Base-by-base conservation (phyloP, 1,139 yeast species). In the Kurtzmaniella quercitrusa region DNA sequence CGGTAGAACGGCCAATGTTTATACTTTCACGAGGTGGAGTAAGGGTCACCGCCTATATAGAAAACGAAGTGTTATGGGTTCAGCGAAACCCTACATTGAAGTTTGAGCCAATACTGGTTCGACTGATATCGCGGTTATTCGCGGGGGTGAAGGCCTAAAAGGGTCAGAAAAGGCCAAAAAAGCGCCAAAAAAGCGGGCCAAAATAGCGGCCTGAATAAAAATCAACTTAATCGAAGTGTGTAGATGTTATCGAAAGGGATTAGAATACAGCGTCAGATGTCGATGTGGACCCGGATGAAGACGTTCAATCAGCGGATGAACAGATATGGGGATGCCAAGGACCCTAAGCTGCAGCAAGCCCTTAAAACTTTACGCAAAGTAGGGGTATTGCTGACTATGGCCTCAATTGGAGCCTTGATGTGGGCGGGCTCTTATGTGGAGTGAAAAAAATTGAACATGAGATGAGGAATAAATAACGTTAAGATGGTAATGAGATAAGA, bases 31-130 rank as follows among this genome's bases (percentile, higher is more conserved):
- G 40, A 7, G 41, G 43, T 2, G 16, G 45, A 8, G 50, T 51
- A 2, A 37, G 31, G 8, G 50, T 34, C 10, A 10, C 53, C 6
- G 60, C 63, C 3, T 65, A 55, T 44, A 57, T 68, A 7, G 55
- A 60, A 37, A 69, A 66, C 29, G 74, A 70, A 43, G 69, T 69
- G 7, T 51, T 70, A 10, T 66, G 65, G 65, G 50, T 66, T 2
- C 39, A 50, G 6, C 23, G 16, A 27, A 2, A 44, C 46, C n/a
- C 44, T 42, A n/a, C n/a, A n/a, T n/a, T n/a, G n/a, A n/a, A n/a
- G 2, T 64, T 46, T 46, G 43, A 48, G 17, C 68, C 72, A 7
- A 51, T 63, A 4, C 48, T 54, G 40, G 45, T 66, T 18, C 59
- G 56, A 17, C 46, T 50, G 8, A 43, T 63, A 3, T 10, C 16